These are phyloP conservation scores for Eutreptiella sp. DNA, from an alignment of 208 protist species.

Conservation along the genomic window DNA sequence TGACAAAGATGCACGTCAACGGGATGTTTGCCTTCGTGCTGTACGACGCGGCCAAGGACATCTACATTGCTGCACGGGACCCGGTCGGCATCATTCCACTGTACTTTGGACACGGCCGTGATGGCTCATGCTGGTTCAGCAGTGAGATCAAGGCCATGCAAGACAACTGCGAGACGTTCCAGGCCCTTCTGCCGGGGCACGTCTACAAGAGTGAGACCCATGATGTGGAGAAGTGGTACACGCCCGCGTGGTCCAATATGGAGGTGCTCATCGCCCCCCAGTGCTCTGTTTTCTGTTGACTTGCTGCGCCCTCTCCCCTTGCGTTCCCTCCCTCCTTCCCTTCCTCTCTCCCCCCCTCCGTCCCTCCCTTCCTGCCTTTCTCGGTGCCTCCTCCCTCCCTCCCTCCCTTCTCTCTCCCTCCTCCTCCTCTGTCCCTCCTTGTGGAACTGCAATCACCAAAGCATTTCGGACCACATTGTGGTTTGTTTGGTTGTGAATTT, in stretches of 20 bases:
- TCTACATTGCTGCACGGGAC: slow-evolving; percentile 59
- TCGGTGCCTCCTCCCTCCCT: too few species aligned
- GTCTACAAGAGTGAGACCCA: slow-evolving; percentile 25
- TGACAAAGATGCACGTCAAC: slow-evolving; percentile 40
- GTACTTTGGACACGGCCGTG: slow-evolving; percentile 56
- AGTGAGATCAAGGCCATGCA: slow-evolving; percentile 66
- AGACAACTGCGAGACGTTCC: slow-evolving; percentile 55
- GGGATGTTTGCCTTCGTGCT: slow-evolving; percentile 67
- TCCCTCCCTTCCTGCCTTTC: too few species aligned
- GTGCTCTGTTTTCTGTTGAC: too few species aligned
- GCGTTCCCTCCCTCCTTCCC: too few species aligned
- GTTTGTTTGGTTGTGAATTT: too few species aligned
- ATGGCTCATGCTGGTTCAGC: slow-evolving; percentile 65
- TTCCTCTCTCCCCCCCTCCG: too few species aligned
- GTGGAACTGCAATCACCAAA: too few species aligned
- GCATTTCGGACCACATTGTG: too few species aligned
- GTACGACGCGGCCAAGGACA: slow-evolving; percentile 38
- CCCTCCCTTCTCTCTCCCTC: too few species aligned
- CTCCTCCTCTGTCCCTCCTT: too few species aligned
- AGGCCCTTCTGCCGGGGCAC: slow-evolving; percentile 65
- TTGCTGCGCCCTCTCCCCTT: too few species aligned
- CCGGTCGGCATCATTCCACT: slow-evolving; percentile 66
- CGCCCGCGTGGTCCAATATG: slow-evolving; percentile 11
- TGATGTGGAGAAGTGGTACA: slow-evolving; percentile 10
- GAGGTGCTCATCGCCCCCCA: too few species aligned